Percentiles rank a stretch among this genome's conserved stretches.
Evolutionary conservation across 768 basidiomycete genomes (phyloP).

Genomic region (Amanita subjunquillea): DNA sequence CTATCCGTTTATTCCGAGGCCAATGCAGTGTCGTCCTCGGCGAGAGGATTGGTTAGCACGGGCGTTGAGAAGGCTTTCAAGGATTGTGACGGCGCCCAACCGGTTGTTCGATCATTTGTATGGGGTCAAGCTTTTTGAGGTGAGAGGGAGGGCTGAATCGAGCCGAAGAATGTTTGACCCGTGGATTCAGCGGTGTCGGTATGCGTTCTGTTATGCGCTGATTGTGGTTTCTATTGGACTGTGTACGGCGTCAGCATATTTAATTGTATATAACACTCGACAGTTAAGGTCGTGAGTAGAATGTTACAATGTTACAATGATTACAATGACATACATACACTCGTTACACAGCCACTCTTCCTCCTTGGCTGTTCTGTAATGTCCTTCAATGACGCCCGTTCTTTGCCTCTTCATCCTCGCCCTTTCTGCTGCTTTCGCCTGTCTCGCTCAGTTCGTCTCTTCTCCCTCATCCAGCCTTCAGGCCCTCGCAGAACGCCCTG

Average conservation of each 20-base stretch:
- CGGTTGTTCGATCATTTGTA: conserved; percentile 32
- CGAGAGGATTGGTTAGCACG: conserved; percentile 14
- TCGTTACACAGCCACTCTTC: background rate
- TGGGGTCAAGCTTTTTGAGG: conserved; percentile 30
- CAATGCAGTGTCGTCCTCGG: conserved; percentile 15
- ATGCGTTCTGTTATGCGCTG: conserved; percentile 46
- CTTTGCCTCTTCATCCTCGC: conserved; percentile 14
- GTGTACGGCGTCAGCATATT: conserved; percentile 26
- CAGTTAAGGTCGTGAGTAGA: conserved; percentile 13
- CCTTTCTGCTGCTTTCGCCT: conserved; percentile 17
- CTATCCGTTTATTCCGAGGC: conserved; percentile 52
- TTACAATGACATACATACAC: too few relatives aligned
- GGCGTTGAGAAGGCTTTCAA: conserved; percentile 11
- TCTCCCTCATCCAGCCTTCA: conserved; percentile 13
- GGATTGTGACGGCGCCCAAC: conserved; percentile 34
- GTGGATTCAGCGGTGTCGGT: conserved; percentile 45
- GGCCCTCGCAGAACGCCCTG: conserved; percentile 17
- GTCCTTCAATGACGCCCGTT: conserved; percentile 23
- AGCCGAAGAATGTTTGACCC: conserved; percentile 43
- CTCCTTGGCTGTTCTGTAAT: background rate
- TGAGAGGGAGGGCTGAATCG: conserved; percentile 34
- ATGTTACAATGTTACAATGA: too few relatives aligned
- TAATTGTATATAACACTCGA: conserved; percentile 33
- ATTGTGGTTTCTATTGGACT: conserved; percentile 30
- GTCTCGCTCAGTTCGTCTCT: conserved; percentile 21